Conservation (phyloP, 2,329 filamentous ascomycete species). For the Capronia epimyces region DNA sequence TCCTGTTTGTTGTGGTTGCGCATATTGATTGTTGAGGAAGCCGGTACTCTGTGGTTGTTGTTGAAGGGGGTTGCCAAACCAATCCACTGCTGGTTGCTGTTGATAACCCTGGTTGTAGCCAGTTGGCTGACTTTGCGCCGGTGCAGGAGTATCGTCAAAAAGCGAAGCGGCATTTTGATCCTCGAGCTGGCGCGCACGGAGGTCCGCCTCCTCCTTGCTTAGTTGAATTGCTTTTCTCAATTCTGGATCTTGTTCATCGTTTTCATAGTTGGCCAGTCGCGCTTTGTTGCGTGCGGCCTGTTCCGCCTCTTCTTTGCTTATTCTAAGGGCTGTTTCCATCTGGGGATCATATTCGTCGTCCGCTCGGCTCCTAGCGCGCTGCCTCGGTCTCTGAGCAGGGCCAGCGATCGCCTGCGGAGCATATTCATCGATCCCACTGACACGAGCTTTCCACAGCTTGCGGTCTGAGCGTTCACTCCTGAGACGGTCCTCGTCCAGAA, state of each 20-base stretch:
- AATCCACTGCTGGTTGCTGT: constrained; percentile 92
- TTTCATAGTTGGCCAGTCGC: constrained; percentile 36
- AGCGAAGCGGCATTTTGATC: constrained; percentile 76
- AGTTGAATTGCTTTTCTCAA: constrained; percentile 91
- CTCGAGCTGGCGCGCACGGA: constrained; percentile 79
- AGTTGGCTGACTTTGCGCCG: constrained; percentile 69
- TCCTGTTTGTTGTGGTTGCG: constrained; percentile 61
- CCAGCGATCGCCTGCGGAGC: constrained; percentile 45
- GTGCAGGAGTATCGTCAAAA: constrained; percentile 72
- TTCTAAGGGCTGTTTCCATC: constrained; percentile 75
- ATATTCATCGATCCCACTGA: constrained; percentile 85
- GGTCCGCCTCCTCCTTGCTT: constrained; percentile 83
- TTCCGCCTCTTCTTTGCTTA: constrained; percentile 91
- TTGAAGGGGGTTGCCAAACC: constrained; percentile 92
- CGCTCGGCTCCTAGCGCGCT: constrained; percentile 49
- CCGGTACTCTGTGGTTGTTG: constrained; percentile 65
- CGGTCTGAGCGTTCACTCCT: constrained; percentile 85
- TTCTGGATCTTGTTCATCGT: constrained; percentile 77
- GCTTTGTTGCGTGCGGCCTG: constrained; percentile 69
- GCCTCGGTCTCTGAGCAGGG: constrained; percentile 33
- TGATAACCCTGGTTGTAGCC: constrained; percentile 97
- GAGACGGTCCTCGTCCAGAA: constrained; percentile 88
- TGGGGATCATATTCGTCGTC: constrained; percentile 84
- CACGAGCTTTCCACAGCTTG: constrained; percentile 93
- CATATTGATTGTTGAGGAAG: constrained; percentile 62